Base-by-base conservation (phyloP, 192 early-diverging fungal genomes). In the Coemansia sp. region DNA sequence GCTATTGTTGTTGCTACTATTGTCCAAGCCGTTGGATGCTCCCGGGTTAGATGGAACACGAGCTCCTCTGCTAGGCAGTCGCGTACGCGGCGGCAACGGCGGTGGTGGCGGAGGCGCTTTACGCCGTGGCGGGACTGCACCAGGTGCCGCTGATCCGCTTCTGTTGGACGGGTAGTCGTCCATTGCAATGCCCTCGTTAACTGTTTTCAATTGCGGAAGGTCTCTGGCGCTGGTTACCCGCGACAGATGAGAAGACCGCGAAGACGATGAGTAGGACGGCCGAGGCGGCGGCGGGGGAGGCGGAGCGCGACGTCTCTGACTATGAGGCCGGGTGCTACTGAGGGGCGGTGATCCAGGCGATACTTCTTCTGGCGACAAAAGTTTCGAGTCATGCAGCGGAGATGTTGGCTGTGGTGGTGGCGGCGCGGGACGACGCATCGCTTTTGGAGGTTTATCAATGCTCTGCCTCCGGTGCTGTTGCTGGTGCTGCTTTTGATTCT, bases 51-150 rank as follows among this genome's bases (percentile, higher is more conserved):
- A 16, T 16, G 38, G 38, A 5, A 19, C 57, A 40, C 14, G 7
- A 16, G 14, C 38, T 42, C 41, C 39, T 58, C 63, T 37, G 38
- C 65, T 72, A 2, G 64, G 10, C 11, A 60, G 64, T 14, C 58
- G 64, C 22, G 54, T 61, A 13, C 48, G 63, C 43, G 63, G 42
- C 45, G 59, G 46, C 22, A 43, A 9, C 20, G 67, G 69, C 16
- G 65, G 69, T n/a, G 63, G 72, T 38, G 69, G 72, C 8, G 77
- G 65, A 22, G 73, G 78, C 0, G 60, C 63, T 43, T 68, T 75
- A 42, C 72, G 72, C 19, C 72, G 78, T 5, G 70, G 53, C 12
- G 73, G 56, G 14, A 43, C 50, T 5, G 67, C 61, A 8, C 38
- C 25, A 17, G 9, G 38, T 38, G 57, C 37, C 7, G 16, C n/a